Evolutionary conservation across 441 rosid species (phyloP), one percentile per base, ranked within the genome.

Genomic region (Pelargonium cotyledonis): DNA sequence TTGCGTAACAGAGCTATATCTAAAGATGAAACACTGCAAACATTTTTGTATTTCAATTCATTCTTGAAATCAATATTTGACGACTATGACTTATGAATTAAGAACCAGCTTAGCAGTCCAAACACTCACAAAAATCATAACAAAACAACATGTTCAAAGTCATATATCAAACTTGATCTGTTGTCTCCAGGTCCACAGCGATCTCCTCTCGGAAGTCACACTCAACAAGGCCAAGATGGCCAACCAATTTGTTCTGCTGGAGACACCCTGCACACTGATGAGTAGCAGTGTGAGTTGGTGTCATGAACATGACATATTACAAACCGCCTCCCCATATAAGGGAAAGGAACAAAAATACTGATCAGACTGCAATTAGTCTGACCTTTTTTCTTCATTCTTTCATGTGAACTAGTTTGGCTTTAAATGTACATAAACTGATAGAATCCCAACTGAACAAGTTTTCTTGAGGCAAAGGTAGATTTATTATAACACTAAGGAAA

Each of bases 241-340:
- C 99, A 16, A 82, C 94, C 65, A 91, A 77, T 74, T 91, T 90
- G 83, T 91, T 97, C 85, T 91, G 86, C 77, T 10, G 77, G 26
- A 86, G 87, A 78, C 99, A 88, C 61, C 97, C 97, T 79, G 82
- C 97, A 80, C 99, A 90, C 96, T 90, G 83, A 81, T 35, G 75
- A 78, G 35, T 35, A 35, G 40, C 40, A 35, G 40, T 5, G 40
- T 35, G 40, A 35, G 40, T 35, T 35, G 40, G 40, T 35, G 6
- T 35, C 40, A 35, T 5, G 6, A 35, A 15, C 60, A n/a, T 53
- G 16, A n/a, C 60, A n/a, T n/a, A 53, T 53, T 1, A 53, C 1
- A 53, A 53, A 53, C n/a, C 0, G 18, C 21, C 21, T 53, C 18
- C 60, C 60, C 21, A 18, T 21, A 7, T 0, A 14, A 53, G 60